Evolutionary conservation across 352 stramenopile species (phyloP).

Genomic region (Globisporangium echinulatum): DNA sequence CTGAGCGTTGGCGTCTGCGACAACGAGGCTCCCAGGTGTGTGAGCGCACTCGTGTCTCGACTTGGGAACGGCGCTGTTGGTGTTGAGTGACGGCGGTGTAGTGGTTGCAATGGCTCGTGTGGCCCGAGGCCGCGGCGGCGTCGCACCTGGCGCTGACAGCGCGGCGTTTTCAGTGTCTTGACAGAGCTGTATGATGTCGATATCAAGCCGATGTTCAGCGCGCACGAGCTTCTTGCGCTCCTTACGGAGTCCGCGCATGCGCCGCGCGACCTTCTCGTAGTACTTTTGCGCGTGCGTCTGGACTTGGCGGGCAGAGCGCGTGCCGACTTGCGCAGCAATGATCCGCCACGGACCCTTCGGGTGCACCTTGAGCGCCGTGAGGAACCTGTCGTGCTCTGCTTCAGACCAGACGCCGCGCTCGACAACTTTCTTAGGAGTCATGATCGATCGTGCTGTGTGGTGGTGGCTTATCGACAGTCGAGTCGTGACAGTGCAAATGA

Average conservation of each 20-base stretch:
- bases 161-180: background rate
- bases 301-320: constrained; percentile 46
- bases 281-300: constrained; percentile 52
- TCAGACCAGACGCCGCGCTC: constrained; percentile 22
- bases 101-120: background rate
- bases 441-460: background rate
- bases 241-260: constrained; percentile 50
- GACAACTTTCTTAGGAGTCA: background rate
- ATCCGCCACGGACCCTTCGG: constrained; percentile 22
- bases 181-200: constrained; percentile 9
- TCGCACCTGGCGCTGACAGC: constrained; percentile 15
- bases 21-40: background rate
- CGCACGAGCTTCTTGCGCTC: constrained; percentile 42
- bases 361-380: constrained; percentile 16
- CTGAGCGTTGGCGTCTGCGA: constrained; percentile 8
- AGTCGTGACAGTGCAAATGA: background rate
- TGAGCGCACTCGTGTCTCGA: background rate
- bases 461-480: background rate
- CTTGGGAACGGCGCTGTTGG: background rate
- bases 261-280: constrained; percentile 64
- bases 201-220: constrained; percentile 51
- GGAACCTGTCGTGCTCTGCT: constrained; percentile 28
- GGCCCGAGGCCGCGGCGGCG: background rate
- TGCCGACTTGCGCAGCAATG: constrained; percentile 21
- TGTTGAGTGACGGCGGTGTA: background rate